phyloP scores from a whole-genome alignment of 768 basidiomycete species.

The Mycena epipterygia region DNA sequence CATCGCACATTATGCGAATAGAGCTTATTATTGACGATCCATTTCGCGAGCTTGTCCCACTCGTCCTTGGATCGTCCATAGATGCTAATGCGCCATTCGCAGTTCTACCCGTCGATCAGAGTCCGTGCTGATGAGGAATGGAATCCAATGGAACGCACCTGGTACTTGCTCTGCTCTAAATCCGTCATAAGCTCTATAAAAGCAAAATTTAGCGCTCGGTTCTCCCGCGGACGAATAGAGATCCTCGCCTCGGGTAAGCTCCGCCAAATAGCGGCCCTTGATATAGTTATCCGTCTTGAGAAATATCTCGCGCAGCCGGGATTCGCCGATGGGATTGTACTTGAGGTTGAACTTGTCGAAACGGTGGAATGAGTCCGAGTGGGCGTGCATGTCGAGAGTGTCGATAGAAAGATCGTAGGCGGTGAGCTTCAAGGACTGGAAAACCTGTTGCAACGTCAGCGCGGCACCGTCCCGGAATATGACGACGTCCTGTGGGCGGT shows the following conservation, averaged over 20 bases:
- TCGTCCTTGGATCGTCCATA: conserved; percentile 88
- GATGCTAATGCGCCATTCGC: conserved; percentile 97
- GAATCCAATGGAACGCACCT: conserved; percentile 61
- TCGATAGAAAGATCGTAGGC: conserved; percentile 99
- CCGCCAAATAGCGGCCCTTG: conserved; percentile 92
- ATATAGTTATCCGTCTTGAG: conserved; percentile 98
- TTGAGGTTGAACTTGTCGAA: conserved; percentile 99
- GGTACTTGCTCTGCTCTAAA: conserved; percentile 98
- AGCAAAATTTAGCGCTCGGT: neutral
- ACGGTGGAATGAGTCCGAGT: conserved; percentile 97
- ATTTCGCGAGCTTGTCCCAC: conserved; percentile 99
- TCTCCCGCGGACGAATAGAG: neutral
- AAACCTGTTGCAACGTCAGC: conserved; percentile 93
- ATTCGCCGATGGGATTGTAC: conserved; percentile 98
- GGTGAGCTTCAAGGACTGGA: conserved; percentile 92
- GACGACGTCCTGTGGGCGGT: conserved; percentile 81
- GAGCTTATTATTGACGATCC: conserved; percentile 94
- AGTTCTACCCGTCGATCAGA: conserved; percentile 68
- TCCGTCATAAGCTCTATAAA: conserved; percentile 94
- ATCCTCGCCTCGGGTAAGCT: conserved; percentile 86
- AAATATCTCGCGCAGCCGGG: conserved; percentile 95
- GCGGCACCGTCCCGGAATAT: conserved; percentile 94
- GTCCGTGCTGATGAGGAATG: neutral
- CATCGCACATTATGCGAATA: conserved; percentile 98
- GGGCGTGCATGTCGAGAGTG: conserved; percentile 99